Conservation (phyloP, 306 rosid genomes). For the Prunus armeniaca region DNA sequence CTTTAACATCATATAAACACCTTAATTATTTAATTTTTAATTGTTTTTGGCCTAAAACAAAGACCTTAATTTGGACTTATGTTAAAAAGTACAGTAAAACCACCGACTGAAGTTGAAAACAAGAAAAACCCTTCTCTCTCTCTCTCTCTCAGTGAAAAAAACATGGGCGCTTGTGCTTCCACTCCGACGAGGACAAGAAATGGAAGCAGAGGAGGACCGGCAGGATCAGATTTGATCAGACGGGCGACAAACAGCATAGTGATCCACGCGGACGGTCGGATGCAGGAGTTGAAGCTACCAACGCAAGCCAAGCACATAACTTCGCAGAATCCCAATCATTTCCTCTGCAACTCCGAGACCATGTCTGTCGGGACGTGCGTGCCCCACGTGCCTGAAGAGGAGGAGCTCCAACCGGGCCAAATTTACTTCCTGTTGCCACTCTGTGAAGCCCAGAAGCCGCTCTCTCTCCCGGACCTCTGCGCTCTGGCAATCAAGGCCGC, state of each 20-base stretch:
- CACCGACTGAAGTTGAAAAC: not conserved
- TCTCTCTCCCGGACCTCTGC: slow-evolving; percentile 62
- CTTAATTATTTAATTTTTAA: too few species aligned
- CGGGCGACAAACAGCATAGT: slow-evolving; percentile 40
- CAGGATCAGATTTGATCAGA: slow-evolving; percentile 33
- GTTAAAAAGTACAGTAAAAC: not conserved
- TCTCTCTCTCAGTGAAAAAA: not conserved
- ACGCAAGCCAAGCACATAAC: slow-evolving; percentile 39
- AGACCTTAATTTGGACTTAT: not conserved
- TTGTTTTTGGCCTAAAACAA: too few species aligned
- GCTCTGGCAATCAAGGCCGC: slow-evolving; percentile 60
- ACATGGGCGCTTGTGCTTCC: slow-evolving; percentile 65
- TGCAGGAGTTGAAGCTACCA: slow-evolving; percentile 44
- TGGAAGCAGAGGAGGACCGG: not conserved
- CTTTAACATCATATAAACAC: too few species aligned
- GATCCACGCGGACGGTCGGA: slow-evolving; percentile 39
- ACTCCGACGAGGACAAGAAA: slow-evolving; percentile 4
- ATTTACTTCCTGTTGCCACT: slow-evolving; percentile 68
- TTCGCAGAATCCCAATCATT: slow-evolving; percentile 34
- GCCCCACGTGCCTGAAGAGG: slow-evolving; percentile 50
- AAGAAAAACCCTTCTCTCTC: not conserved
- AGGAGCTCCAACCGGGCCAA: slow-evolving; percentile 55
- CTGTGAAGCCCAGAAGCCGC: slow-evolving; percentile 32
- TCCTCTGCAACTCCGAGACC: slow-evolving; percentile 66
- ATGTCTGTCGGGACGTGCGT: slow-evolving; percentile 53